Evolutionary conservation across 495 filamentous ascomycete genomes (phyloP).

Genomic region (Platismatia glauca): DNA sequence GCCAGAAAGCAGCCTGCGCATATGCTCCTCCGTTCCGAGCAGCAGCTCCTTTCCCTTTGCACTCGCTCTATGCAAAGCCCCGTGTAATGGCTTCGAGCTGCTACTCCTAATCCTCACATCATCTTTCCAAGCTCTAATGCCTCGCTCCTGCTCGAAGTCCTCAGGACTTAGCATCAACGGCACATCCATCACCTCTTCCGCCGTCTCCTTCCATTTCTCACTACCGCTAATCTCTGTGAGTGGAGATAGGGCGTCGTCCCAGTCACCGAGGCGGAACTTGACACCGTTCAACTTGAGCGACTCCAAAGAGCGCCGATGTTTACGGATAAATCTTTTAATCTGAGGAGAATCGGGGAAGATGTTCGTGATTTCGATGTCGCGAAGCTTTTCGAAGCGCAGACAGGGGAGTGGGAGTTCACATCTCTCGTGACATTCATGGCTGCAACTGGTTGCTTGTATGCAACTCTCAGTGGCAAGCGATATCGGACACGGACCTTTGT

Average conservation of each 20-base stretch:
- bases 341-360: constrained; percentile 57
- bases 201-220: constrained; percentile 41
- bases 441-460: constrained; percentile 34
- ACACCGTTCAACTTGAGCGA: constrained; percentile 69
- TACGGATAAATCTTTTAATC: constrained; percentile 49
- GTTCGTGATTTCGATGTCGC: constrained; percentile 58
- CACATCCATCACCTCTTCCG: constrained; percentile 34
- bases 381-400: constrained; percentile 49
- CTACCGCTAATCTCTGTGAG: constrained; percentile 48
- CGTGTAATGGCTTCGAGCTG: constrained; percentile 16
- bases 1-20: constrained; percentile 33
- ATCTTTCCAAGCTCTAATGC: constrained; percentile 22
- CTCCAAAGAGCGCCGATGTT: constrained; percentile 52
- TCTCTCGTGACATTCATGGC: constrained; percentile 25
- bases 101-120: constrained; percentile 14
- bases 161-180: constrained; percentile 30
- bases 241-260: constrained; percentile 67
- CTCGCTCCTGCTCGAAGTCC: constrained; percentile 22
- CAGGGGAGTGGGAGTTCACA: constrained; percentile 41
- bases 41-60: constrained; percentile 31
- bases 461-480: constrained; percentile 54
- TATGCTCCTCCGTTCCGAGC: constrained; percentile 35
- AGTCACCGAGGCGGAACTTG: constrained; percentile 52
- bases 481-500: constrained; percentile 55
- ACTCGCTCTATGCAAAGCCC: constrained; percentile 25